Base-by-base conservation (phyloP, 2,329 filamentous ascomycete species). In the Neopestalotiopsis rosae region DNA sequence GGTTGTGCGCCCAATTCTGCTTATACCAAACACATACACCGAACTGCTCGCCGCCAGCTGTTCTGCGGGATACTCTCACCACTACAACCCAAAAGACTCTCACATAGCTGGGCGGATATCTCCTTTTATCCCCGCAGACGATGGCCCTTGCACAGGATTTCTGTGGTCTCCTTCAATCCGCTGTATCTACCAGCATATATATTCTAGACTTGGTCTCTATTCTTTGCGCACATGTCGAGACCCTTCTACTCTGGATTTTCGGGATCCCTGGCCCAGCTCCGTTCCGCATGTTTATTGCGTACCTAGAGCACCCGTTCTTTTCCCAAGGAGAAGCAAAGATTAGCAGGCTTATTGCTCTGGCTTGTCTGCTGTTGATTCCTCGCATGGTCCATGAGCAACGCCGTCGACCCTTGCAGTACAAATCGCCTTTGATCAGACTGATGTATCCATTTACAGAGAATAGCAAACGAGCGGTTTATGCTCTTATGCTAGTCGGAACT, bases 1-100 rank as follows among this genome's bases (percentile, higher is more conserved):
- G 61, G 61, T 34, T 64, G 34, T n/a, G 61, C 61, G 28, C 61
- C 40, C 61, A 64, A 64, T 64, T 30, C 61, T 45, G 61, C 61
- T 45, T 64, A 42, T 64, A 45, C 61, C 40, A 30, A 64, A 30
- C 61, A 34, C 38, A 64, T 34, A 45, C 32, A 42, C 40, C 40
- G 40, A 42, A 30, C 10, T 64, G 40, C 61, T 30, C 40, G 40
- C 38, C 17, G 40, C 17, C 61, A 64, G 61, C 61, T 34, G 61
- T 30, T 30, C 30, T 61, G 30, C 61, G 61, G 40, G 32, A 45
- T 64, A 64, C 61, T 34, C 28, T 42, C 17, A 30, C 61, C 40
- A 30, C 61, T 64, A 64, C 30, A 64, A 64, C n/a, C 61, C 61
- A 64, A n/a, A 17, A 64, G 40, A 40, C 40, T n/a, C 34, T 34